Evolutionary conservation across 2,329 filamentous ascomycete genomes (phyloP).

Genomic region (Ceratocystis variospora): DNA sequence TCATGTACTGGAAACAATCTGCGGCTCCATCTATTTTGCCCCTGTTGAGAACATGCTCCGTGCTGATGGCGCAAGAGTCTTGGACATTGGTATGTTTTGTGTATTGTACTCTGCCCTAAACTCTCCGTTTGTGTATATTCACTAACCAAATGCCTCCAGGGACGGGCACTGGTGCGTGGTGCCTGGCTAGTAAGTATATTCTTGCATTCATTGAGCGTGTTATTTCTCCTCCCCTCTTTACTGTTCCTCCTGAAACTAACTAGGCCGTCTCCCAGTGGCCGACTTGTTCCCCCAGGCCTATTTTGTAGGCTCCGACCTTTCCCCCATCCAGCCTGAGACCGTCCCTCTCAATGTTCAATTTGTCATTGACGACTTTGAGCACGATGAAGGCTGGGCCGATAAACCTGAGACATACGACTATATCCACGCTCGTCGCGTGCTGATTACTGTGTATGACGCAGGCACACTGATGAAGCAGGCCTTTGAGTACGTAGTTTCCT

Average conservation of each 20-base stretch:
- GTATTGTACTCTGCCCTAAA: slow-evolving; percentile 26
- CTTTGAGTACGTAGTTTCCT: slow-evolving; percentile 27
- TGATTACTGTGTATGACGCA: slow-evolving; percentile 34
- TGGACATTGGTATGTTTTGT: slow-evolving; percentile 33
- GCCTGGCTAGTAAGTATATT: slow-evolving; percentile 33
- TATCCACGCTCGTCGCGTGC: slow-evolving; percentile 36
- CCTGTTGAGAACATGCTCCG: slow-evolving; percentile 30
- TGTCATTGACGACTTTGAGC: slow-evolving; percentile 39
- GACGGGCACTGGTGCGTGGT: slow-evolving; percentile 40
- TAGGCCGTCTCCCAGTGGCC: slow-evolving; percentile 36
- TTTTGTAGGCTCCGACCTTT: slow-evolving; percentile 38
- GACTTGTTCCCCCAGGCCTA: slow-evolving; percentile 33
- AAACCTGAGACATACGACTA: slow-evolving; percentile 34
- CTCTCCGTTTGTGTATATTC: slow-evolving; percentile 33
- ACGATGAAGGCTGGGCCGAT: slow-evolving; percentile 37
- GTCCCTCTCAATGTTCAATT: slow-evolving; percentile 40
- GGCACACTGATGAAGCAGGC: slow-evolving; percentile 31
- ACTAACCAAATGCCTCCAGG: slow-evolving; percentile 24
- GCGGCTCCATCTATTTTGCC: slow-evolving; percentile 32
- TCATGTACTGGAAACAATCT: slow-evolving; percentile 28
- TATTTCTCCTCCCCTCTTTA: slow-evolving; percentile 26
- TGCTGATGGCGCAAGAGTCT: slow-evolving; percentile 29
- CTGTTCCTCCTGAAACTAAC: slow-evolving; percentile 27
- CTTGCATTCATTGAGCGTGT: not conserved
- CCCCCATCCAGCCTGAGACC: slow-evolving; percentile 39